Percentiles rank a stretch among this genome's conserved stretches.
These are phyloP conservation scores for Gyrodon lividus DNA, from an alignment of 768 basidiomycete species.

Conservation along the genomic window DNA sequence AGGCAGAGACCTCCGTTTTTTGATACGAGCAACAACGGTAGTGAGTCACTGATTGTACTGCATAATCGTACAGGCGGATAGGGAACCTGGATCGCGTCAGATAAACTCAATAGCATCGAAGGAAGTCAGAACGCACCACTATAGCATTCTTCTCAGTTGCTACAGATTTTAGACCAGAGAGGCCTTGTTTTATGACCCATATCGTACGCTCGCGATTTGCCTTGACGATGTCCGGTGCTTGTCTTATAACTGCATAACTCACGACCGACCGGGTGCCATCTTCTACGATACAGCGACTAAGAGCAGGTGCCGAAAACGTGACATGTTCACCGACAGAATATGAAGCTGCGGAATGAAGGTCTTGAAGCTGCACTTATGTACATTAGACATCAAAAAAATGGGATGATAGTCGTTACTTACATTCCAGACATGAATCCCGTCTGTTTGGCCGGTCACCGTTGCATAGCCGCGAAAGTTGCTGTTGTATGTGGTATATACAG, in stretches of 20 bases:
- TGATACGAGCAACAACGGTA: constrained; percentile 34
- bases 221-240: constrained; percentile 43
- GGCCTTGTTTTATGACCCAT: constrained; percentile 60
- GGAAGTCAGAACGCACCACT: constrained; percentile 39
- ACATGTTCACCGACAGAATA: constrained; percentile 70
- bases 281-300: constrained; percentile 39
- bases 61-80: constrained; percentile 40
- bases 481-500: constrained; percentile 20
- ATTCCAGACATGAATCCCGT: constrained; percentile 75
- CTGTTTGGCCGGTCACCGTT: constrained; percentile 67
- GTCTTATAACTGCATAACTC: constrained; percentile 55
- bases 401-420: constrained; percentile 39
- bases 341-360: constrained; percentile 63
- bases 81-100: constrained; percentile 38
- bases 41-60: constrained; percentile 27
- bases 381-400: constrained; percentile 8
- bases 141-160: constrained; percentile 41
- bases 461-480: constrained; percentile 49
- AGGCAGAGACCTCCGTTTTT: constrained; percentile 34
- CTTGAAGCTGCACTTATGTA: constrained; percentile 47
- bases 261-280: constrained; percentile 38
- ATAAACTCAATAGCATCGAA: constrained; percentile 8
- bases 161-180: constrained; percentile 34
- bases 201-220: constrained; percentile 49
- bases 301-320: constrained; percentile 57